Base-by-base conservation (phyloP, 345 rosid species). In the Citropsis articulata region DNA sequence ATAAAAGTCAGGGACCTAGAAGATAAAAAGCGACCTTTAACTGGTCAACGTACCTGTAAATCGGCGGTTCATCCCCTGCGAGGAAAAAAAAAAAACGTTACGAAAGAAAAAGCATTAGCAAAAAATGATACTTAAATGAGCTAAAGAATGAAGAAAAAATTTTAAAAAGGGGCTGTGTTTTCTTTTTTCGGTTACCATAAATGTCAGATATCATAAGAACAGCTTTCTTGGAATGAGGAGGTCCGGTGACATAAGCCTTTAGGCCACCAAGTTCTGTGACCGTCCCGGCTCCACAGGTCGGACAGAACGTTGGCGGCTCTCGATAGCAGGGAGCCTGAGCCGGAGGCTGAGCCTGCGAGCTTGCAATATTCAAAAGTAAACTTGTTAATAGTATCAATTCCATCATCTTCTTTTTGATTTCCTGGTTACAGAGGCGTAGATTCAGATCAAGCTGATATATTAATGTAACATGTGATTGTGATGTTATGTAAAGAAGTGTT, bases 251-350 rank as follows among this genome's bases (percentile, higher is more conserved):
- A 82, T 95, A 93, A 14, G 88, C 84, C 50, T 88, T 81, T 66
- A 95, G 89, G 67, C 94, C 94, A 33, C 87, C 96, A 2, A 93
- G 69, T 45, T 88, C 79, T 81, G 90, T 85, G 4, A 88, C 92
- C 28, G 81, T 84, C 10, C 99, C 98, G 19, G 80, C 85, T 50
- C 97, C 98, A 24, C 86, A 69, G 31, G 33, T 73, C 16, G 93
- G 85, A 75, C 85, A 81, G 12, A 83, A 80, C 28, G 69, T 81
- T 56, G 98, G 98, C 48, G 97, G 98, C 84, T 91, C 90, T 64
- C 82, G 81, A 22, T 91, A 88, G 87, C 98, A 93, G 45, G 36
- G 42, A 18, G 69, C 22, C n/a, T 33, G 42, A 18, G 69, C 8
- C 67, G 12, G 30, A 63, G 35, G 18, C 42, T 9, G 48, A 42